Percentiles rank a stretch among this genome's conserved stretches.
Evolutionary conservation across 2,329 filamentous ascomycete genomes (phyloP).

Genomic region (Sporothrix luriei): DNA sequence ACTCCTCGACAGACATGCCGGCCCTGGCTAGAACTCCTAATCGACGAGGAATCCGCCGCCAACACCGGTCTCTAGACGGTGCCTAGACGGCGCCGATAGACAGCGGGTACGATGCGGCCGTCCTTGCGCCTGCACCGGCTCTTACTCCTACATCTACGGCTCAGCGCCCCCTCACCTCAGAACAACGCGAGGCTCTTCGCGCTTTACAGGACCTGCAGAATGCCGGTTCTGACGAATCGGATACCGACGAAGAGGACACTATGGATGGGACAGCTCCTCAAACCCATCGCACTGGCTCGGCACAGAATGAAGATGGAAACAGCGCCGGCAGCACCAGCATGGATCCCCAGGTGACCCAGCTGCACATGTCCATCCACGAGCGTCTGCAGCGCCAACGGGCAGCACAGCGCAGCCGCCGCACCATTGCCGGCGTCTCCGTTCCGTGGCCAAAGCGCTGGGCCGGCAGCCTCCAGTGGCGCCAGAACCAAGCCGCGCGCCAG

Average conservation of each 20-base stretch:
- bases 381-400: not conserved
- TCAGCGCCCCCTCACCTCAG: not conserved
- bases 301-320: not conserved
- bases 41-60: not conserved
- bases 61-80: slow-evolving; percentile 13
- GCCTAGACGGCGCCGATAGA: slow-evolving; percentile 19
- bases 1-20: not conserved
- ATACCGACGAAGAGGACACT: not conserved
- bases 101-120: not conserved
- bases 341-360: not conserved
- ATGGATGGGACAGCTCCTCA: not conserved
- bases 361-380: slow-evolving; percentile 28
- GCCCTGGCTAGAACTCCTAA: not conserved
- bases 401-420: not conserved
- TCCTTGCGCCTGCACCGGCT: not conserved
- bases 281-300: too few relatives aligned
- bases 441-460: slow-evolving; percentile 30
- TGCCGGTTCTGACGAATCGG: too few relatives aligned
- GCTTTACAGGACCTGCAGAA: not conserved
- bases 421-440: not conserved
- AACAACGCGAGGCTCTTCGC: not conserved
- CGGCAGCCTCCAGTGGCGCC: slow-evolving; percentile 25
- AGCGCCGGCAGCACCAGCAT: not conserved
- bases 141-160: not conserved
- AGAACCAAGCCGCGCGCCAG: slow-evolving; percentile 3